Evolutionary conservation across 805 yeast species (phyloP), one percentile per base, ranked within the genome.

Genomic region (Starmerella khaoyaiensis): DNA sequence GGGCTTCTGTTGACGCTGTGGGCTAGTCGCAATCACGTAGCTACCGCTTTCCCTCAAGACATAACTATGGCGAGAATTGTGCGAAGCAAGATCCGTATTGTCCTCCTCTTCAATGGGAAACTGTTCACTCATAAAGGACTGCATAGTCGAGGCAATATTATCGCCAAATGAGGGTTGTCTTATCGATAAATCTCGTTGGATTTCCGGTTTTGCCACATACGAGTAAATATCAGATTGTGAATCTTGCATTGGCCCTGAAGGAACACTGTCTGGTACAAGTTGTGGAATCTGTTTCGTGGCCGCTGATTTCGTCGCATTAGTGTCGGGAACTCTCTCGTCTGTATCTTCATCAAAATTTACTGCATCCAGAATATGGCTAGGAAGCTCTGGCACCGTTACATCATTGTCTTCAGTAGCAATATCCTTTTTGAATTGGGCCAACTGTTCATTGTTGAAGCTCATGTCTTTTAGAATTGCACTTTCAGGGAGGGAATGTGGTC

Each of bases 1-100:
- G 6, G 19, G 32, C 5, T 19, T 22, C 12, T 10, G 16, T 2
- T 32, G 42, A 27, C 40, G 33, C 5, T 16, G 21, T n/a, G 47
- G 47, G 24, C 47, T 37, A 5, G 41, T 43, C 4, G 50, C 48
- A 17, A 46, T 37, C 8, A 46, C 43, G 16, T 42, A 40, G 36
- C 43, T 39, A 14, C 40, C 47, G 29, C 28, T 36, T 24, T 46
- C 50, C 3, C 47, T 25, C 9, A 46, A 10, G 7, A 36, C 34
- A 36, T 46, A 46, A 21, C 36, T 32, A 3, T 30, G 20, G 6
- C 24, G 9, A 17, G 34, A 22, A 5, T 16, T 9, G 9, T 7
- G 11, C 11, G 23, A 21, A 11, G 23, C 21, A 3, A 19, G 5
- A 7, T 9, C 38, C 9, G 11, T 9, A 10, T 10, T 20, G 5